Evolutionary conservation across 805 yeast species (phyloP).

Genomic region (Candida michaelii): DNA sequence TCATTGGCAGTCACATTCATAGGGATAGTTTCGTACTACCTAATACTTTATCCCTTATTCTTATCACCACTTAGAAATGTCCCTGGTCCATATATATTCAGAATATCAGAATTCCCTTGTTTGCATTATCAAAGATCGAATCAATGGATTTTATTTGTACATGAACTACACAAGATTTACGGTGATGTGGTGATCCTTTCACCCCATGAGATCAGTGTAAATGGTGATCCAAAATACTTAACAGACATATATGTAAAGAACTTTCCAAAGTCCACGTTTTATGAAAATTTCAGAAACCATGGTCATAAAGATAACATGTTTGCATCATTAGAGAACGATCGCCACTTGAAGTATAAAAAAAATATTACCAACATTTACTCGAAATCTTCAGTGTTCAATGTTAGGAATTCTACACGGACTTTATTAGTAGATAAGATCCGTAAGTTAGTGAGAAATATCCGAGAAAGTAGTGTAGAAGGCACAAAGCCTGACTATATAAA

Average conservation of each 20-base stretch:
- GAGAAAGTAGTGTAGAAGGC: constrained; percentile 30
- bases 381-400: constrained; percentile 33
- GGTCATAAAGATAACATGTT: constrained; percentile 57
- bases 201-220: constrained; percentile 61
- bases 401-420: constrained; percentile 27
- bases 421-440: constrained; percentile 26
- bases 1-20: not conserved
- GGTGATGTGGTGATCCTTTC: constrained; percentile 64
- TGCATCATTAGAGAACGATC: constrained; percentile 49
- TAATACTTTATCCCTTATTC: constrained; percentile 46
- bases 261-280: constrained; percentile 57
- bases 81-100: constrained; percentile 60
- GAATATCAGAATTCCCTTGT: constrained; percentile 39
- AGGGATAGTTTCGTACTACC: constrained; percentile 21
- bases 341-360: constrained; percentile 43
- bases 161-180: constrained; percentile 50
- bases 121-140: constrained; percentile 45
- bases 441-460: constrained; percentile 27
- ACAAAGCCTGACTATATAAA: constrained; percentile 33
- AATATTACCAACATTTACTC: constrained; percentile 32
- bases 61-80: constrained; percentile 49
- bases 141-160: constrained; percentile 41
- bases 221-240: constrained; percentile 48
- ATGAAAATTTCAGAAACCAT: constrained; percentile 59
- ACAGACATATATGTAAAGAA: constrained; percentile 58